Base-by-base conservation (phyloP, 306 rosid genomes). In the Sindora glabra region DNA sequence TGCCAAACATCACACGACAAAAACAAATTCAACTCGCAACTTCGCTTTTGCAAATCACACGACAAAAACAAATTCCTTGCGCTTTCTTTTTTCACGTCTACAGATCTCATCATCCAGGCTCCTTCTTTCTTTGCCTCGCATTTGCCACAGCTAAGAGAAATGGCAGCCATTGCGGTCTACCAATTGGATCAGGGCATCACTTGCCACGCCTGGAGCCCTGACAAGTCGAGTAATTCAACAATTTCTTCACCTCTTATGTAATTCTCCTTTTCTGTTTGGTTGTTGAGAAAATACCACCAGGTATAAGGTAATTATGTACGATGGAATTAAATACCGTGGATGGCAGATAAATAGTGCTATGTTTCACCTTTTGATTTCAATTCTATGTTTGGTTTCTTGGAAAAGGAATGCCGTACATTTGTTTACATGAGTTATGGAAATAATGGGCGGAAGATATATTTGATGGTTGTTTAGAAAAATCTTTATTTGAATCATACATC, bases 181-280 rank as follows among this genome's bases (percentile, higher is more conserved):
- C 83, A 72, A 70, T 69, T 94, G 64, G 97, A 94, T 40, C 81
- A 72, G 67, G 78, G 81, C 82, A 82, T 94, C 81, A 89, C 94
- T 52, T 86, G 86, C 78, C 99, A 94, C 56, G 89, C 86, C 44
- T 94, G 97, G 99, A 84, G 99, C 68, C 86, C 97, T 14, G 97
- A 89, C 26, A 74, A 73, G 44, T 86, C 99, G 8, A 94, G 97
- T 89, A 83, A 79, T 33, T 14, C 62, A 55, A 8, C 37, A 13
- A 11, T 17, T 14, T 27, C 50, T 8, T 11, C 33, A 8, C 15
- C 19, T 22, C 25, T 16, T 36, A 0, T 8, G 18, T 8, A 4
- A 6, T 61, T 21, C 6, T n/a, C 9, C 34, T 18, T 25, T 10
- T 11, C 46, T 37, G 70, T 74, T 61, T 60, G 32, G 52, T 2